Percentiles rank a stretch among this genome's conserved stretches.
These are phyloP conservation scores for Bruguiera sexangula DNA, from an alignment of 345 rosid genomes.

Conservation along the genomic window DNA sequence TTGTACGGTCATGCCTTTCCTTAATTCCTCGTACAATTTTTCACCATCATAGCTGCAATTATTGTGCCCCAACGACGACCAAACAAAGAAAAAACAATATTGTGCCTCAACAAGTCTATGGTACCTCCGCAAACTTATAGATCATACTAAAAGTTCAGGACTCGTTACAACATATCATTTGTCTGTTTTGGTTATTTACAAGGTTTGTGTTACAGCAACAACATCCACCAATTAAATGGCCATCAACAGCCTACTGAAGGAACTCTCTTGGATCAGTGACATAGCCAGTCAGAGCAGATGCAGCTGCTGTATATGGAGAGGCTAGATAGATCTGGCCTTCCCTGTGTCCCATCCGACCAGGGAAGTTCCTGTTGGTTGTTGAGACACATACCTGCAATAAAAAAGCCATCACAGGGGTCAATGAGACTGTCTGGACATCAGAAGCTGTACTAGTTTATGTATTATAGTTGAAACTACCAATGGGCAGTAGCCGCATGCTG, in stretches of 20 bases:
- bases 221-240: background rate
- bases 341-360: conserved; percentile 98
- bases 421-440: background rate
- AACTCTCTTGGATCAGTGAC: conserved; percentile 99
- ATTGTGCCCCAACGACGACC: too few relatives aligned
- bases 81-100: too few relatives aligned
- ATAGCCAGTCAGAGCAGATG: conserved; percentile 87
- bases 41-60: too few relatives aligned
- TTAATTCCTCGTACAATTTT: too few relatives aligned
- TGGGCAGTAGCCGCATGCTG: too few relatives aligned
- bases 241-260: conserved; percentile 45
- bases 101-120: too few relatives aligned
- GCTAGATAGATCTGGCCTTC: conserved; percentile 97
- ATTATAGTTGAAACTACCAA: too few relatives aligned
- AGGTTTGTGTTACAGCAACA: background rate
- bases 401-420: background rate
- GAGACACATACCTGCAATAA: conserved; percentile 60
- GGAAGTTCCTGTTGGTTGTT: conserved; percentile 93
- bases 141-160: background rate
- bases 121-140: background rate
- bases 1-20: too few relatives aligned
- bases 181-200: background rate
- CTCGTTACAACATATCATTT: background rate
- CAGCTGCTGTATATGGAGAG: conserved; percentile 93
- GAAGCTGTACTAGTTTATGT: background rate